Percentiles rank a stretch among this genome's conserved stretches.
These are phyloP conservation scores for Pyricularia sp. DNA, from an alignment of 2,329 filamentous ascomycete genomes.

Conservation along the genomic window DNA sequence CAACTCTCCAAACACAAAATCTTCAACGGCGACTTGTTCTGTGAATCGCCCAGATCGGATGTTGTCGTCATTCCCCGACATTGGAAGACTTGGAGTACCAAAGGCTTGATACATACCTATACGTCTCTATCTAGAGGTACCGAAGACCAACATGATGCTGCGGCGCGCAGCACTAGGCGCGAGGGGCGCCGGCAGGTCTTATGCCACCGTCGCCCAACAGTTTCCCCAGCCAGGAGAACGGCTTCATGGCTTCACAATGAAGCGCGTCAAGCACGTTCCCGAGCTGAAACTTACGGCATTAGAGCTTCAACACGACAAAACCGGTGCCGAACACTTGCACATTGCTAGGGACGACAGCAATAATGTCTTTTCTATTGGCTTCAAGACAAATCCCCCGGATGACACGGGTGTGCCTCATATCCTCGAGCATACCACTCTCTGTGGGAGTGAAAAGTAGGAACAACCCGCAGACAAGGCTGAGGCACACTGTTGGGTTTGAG, in stretches of 20 bases:
- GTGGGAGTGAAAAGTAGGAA: conserved; percentile 76
- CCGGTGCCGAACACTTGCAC: conserved; percentile 89
- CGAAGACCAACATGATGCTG: background rate
- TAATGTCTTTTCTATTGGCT: conserved; percentile 98
- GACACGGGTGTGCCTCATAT: conserved; percentile 95
- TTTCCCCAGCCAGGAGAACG: conserved; percentile 72
- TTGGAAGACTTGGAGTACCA: background rate
- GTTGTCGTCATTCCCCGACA: background rate
- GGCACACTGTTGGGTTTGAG: background rate
- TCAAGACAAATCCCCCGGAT: conserved; percentile 97
- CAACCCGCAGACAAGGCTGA: background rate
- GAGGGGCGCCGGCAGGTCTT: conserved; percentile 40
- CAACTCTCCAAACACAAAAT: background rate
- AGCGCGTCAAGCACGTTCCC: conserved; percentile 80
- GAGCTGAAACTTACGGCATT: conserved; percentile 88
- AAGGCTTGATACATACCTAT: background rate
- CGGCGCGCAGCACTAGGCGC: conserved; percentile 9
- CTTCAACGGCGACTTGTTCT: background rate
- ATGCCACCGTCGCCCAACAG: conserved; percentile 56
- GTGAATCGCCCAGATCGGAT: background rate
- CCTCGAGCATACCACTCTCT: conserved; percentile 91
- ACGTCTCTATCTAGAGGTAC: background rate
- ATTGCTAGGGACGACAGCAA: conserved; percentile 91
- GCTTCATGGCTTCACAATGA: conserved; percentile 85
- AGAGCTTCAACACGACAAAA: conserved; percentile 86